These are phyloP conservation scores for Cadophora luteo-olivacea DNA, from an alignment of 2,329 filamentous ascomycete genomes.

Conservation along the genomic window DNA sequence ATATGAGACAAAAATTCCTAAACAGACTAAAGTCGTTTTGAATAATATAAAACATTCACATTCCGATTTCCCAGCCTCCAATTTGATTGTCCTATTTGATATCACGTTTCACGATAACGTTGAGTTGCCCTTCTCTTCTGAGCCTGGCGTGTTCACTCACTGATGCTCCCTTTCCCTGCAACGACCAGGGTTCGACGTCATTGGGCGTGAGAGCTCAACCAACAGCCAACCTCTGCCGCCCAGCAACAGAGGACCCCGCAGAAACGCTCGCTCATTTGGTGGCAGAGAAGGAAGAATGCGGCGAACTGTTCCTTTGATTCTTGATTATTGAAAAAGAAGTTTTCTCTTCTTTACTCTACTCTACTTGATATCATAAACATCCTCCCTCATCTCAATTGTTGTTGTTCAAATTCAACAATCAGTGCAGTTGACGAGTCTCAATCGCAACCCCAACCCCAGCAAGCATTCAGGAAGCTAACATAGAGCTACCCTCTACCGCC, in stretches of 20 bases:
- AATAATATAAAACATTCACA: neutral
- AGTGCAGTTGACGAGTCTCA: neutral
- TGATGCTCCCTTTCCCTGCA: slow-evolving; percentile 15
- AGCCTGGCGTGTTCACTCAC: slow-evolving; percentile 12
- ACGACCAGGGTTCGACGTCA: slow-evolving; percentile 31
- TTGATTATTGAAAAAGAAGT: neutral
- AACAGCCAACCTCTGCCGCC: slow-evolving; percentile 5
- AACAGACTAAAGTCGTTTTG: neutral
- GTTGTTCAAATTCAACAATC: neutral
- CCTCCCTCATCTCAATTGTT: neutral
- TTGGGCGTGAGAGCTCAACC: slow-evolving; percentile 25
- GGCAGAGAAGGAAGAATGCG: neutral
- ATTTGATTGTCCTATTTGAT: neutral
- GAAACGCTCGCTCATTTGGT: slow-evolving; percentile 12
- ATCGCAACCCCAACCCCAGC: neutral
- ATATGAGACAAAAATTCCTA: neutral
- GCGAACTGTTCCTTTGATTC: neutral
- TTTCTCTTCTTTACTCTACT: neutral
- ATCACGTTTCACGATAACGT: slow-evolving; percentile 30
- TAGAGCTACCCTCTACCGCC: neutral
- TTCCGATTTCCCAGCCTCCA: neutral
- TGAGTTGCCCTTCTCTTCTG: slow-evolving; percentile 21
- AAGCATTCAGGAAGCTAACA: slow-evolving; percentile 7
- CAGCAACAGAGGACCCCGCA: slow-evolving; percentile 5
- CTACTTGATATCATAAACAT: neutral